Evolutionary conservation across 768 basidiomycete genomes (phyloP).

Genomic region (Paxillus involutus): DNA sequence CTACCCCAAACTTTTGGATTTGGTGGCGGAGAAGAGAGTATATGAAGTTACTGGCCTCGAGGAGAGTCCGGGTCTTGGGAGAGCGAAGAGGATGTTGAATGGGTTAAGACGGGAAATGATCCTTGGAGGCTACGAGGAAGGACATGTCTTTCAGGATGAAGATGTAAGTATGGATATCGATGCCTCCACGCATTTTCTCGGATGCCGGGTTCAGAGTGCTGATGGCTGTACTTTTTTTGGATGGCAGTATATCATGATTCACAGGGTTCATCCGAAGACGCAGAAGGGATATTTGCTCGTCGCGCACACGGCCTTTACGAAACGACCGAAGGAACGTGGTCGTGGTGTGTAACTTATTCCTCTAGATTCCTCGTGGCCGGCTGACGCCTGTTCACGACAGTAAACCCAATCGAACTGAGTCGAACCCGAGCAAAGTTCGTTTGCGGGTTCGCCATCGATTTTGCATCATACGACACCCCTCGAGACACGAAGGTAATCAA

Average conservation of each 20-base stretch:
- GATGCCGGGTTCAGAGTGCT: not conserved
- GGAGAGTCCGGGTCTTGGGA: constrained; percentile 56
- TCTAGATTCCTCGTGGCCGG: not conserved
- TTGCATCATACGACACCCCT: constrained; percentile 57
- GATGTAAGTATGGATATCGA: constrained; percentile 56
- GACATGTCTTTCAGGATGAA: constrained; percentile 95
- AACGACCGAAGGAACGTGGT: constrained; percentile 79
- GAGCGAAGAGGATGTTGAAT: constrained; percentile 74
- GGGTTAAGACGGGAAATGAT: constrained; percentile 91
- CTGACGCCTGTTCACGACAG: constrained; percentile 37
- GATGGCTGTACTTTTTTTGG: not conserved
- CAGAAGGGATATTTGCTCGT: constrained; percentile 93
- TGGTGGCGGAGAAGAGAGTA: constrained; percentile 79
- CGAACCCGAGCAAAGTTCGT: constrained; percentile 80
- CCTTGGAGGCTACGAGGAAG: constrained; percentile 82
- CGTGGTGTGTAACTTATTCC: constrained; percentile 50
- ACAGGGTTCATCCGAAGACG: constrained; percentile 86
- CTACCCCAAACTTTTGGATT: constrained; percentile 90
- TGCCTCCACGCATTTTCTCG: not conserved
- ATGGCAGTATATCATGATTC: constrained; percentile 84
- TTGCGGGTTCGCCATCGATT: constrained; percentile 71
- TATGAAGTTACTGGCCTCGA: constrained; percentile 71
- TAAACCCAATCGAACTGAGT: constrained; percentile 80
- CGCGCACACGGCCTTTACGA: constrained; percentile 89
- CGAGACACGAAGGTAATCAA: constrained; percentile 54